Percentiles rank a stretch among this genome's conserved stretches.
Evolutionary conservation across 768 basidiomycete species (phyloP).

Genomic region (Podaxis sp.): DNA sequence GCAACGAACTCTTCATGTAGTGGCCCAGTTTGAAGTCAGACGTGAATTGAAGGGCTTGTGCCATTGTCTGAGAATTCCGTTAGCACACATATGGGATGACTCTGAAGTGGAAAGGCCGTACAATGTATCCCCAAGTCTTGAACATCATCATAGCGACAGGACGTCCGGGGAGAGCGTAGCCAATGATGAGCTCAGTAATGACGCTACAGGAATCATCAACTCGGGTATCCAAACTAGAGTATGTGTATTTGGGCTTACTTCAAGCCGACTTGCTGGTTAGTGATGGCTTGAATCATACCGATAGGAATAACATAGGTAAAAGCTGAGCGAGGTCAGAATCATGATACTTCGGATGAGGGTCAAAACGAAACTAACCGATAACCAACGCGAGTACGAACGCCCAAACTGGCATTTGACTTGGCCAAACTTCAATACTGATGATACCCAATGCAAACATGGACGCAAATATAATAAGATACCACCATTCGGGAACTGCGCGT

Average conservation of each 20-base stretch:
- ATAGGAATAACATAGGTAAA: conserved; percentile 70
- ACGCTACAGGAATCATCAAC: conserved; percentile 29
- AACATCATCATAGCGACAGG: conserved; percentile 73
- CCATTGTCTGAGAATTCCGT: conserved; percentile 39
- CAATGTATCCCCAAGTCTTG: conserved; percentile 59
- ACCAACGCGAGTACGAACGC: conserved; percentile 61
- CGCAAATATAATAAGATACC: conserved; percentile 68
- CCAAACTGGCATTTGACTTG: conserved; percentile 36
- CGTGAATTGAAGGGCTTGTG: conserved; percentile 54
- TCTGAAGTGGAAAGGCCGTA: neutral
- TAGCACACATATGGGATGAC: neutral
- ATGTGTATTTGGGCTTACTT: conserved; percentile 30
- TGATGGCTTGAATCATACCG: conserved; percentile 63
- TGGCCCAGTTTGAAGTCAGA: conserved; percentile 72
- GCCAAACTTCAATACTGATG: conserved; percentile 67
- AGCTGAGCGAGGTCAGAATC: conserved; percentile 25
- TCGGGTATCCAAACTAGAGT: neutral
- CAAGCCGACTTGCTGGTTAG: conserved; percentile 71
- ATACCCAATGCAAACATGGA: conserved; percentile 65
- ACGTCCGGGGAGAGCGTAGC: conserved; percentile 65
- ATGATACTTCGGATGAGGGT: conserved; percentile 28
- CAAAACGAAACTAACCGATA: conserved; percentile 36
- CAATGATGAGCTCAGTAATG: conserved; percentile 61
- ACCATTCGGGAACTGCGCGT: conserved; percentile 67
- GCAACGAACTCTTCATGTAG: conserved; percentile 69